A percentile compares a stretch with the other conserved stretches of the same genome.
Evolutionary conservation across 2,329 filamentous ascomycete genomes (phyloP).

Genomic region (Dendryphion nanum): DNA sequence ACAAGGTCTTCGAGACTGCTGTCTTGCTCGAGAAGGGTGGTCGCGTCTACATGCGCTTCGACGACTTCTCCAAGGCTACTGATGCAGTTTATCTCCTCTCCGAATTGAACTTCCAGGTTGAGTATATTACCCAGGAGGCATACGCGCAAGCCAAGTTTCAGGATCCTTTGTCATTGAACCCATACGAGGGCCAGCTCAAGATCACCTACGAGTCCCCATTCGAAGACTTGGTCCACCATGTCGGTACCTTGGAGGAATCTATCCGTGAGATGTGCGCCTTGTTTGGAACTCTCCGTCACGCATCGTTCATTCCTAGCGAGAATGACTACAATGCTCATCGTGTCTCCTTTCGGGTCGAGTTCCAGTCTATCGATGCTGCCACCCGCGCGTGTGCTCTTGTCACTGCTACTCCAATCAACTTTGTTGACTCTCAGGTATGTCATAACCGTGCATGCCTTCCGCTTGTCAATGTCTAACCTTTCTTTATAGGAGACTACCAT

Average conservation of each 20-base stretch:
- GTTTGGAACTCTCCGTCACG: slow-evolving; percentile 16
- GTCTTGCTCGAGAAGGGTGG: slow-evolving; percentile 14
- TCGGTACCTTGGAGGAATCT: slow-evolving; percentile 16
- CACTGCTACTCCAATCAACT: too few species aligned
- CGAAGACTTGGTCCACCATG: slow-evolving; percentile 18
- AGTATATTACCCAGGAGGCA: slow-evolving; percentile 21
- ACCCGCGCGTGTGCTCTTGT: too few species aligned
- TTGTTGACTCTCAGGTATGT: too few species aligned
- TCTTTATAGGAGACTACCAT: too few species aligned
- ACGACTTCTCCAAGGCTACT: slow-evolving; percentile 37
- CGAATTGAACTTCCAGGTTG: slow-evolving; percentile 17
- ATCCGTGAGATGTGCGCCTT: slow-evolving; percentile 25
- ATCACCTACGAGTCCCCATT: slow-evolving; percentile 9
- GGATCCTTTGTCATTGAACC: slow-evolving; percentile 20
- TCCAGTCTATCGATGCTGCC: slow-evolving; percentile 5
- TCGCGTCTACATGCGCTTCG: slow-evolving; percentile 34
- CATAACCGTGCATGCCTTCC: too few species aligned
- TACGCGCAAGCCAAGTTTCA: slow-evolving; percentile 25
- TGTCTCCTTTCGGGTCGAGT: slow-evolving; percentile 4
- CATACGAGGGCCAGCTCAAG: slow-evolving; percentile 34
- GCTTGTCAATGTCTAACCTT: too few species aligned
- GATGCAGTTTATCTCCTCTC: slow-evolving; percentile 24
- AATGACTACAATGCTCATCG: slow-evolving; percentile 11
- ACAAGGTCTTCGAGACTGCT: slow-evolving; percentile 20
- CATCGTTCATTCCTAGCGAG: slow-evolving; percentile 11